These are phyloP conservation scores for Neoascochyta sp. DNA, from an alignment of 2,329 filamentous ascomycete genomes.

Conservation along the genomic window DNA sequence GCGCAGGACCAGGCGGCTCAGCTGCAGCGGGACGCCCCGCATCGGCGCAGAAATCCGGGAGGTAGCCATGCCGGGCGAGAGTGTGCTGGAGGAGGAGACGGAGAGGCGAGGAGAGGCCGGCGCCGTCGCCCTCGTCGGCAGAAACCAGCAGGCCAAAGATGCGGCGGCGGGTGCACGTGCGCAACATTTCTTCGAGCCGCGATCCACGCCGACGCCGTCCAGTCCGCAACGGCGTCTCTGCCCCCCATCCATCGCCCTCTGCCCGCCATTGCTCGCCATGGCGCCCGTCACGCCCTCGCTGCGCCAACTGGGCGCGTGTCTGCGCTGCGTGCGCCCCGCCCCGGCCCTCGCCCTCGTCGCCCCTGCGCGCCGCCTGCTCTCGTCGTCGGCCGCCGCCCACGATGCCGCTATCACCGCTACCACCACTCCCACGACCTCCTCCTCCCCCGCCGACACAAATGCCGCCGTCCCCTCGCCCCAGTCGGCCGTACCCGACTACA, in stretches of 20 bases:
- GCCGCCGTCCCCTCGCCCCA: conserved; percentile 12
- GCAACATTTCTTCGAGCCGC: neutral
- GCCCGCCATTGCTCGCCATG: conserved; percentile 24
- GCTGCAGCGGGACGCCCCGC: conserved; percentile 31
- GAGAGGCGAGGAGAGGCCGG: conserved; percentile 2
- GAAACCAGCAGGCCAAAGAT: neutral
- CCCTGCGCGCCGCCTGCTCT: conserved; percentile 44
- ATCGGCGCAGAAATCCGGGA: conserved; percentile 38
- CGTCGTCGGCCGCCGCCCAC: conserved; percentile 43
- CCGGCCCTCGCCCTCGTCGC: conserved; percentile 27
- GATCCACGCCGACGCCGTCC: conserved; percentile 23
- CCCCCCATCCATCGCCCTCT: conserved; percentile 8
- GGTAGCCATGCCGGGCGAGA: conserved; percentile 40
- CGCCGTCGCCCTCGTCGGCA: conserved; percentile 10
- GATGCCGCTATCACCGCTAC: conserved; percentile 44
- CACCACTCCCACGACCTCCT: conserved; percentile 16
- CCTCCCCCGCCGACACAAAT: conserved; percentile 14
- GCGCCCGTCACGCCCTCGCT: conserved; percentile 32
- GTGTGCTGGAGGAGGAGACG: conserved; percentile 5
- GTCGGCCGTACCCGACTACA: conserved; percentile 23
- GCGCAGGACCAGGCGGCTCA: conserved; percentile 26
- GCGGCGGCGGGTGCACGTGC: conserved; percentile 9
- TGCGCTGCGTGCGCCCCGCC: conserved; percentile 32
- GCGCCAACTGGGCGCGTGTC: conserved; percentile 33
- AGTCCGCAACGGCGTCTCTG: no score